Percentiles rank a stretch among this genome's conserved stretches.
These are phyloP conservation scores for Hymenoscyphus albidus DNA, from an alignment of 2,329 filamentous ascomycete genomes.

Conservation along the genomic window DNA sequence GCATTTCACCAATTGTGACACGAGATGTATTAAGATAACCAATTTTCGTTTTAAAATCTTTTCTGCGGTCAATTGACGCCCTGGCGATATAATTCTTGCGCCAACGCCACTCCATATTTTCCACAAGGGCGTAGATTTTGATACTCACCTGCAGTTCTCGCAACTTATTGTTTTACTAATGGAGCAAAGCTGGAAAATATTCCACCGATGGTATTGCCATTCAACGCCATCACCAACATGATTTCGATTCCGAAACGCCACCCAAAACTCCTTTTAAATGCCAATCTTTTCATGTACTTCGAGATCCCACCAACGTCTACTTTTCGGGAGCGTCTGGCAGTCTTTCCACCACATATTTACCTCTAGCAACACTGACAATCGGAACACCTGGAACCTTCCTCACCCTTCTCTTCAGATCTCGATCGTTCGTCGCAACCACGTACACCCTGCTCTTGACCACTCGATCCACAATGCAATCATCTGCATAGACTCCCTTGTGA, in stretches of 20 bases:
- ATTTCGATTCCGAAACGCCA: constrained; percentile 3
- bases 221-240: constrained; percentile 1
- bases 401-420: constrained; percentile 72
- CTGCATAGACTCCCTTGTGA: constrained; percentile 83
- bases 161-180: background rate
- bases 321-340: constrained; percentile 75
- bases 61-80: no score
- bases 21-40: no score
- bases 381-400: constrained; percentile 68
- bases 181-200: background rate
- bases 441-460: constrained; percentile 72
- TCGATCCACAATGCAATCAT: constrained; percentile 77
- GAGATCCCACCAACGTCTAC: background rate
- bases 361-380: constrained; percentile 74
- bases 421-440: constrained; percentile 73
- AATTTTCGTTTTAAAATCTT: no score
- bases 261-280: constrained; percentile 7
- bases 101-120: no score
- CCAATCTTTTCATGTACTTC: background rate
- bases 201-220: background rate
- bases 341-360: constrained; percentile 93
- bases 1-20: no score
- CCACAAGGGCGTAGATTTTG: no score
- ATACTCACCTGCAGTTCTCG: no score
- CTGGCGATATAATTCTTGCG: no score